Evolutionary conservation across 441 rosid genomes (phyloP).

Genomic region (Pelargonium cotyledonis): DNA sequence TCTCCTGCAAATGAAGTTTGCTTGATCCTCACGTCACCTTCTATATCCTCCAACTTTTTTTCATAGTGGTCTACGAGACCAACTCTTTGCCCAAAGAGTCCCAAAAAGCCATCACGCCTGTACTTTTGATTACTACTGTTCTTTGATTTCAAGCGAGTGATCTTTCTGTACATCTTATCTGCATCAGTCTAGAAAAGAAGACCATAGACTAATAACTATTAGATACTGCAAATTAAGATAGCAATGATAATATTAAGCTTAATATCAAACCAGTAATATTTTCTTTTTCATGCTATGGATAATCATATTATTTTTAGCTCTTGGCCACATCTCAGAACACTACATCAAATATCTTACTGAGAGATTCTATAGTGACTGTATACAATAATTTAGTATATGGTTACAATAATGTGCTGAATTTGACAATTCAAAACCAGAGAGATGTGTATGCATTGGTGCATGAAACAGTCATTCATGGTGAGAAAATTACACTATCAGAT

Average conservation of each 20-base stretch:
- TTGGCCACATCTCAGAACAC: too few relatives aligned
- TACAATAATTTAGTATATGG: too few relatives aligned
- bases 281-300: too few relatives aligned
- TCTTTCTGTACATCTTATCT: slow-evolving; percentile 55
- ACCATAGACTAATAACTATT: neutral
- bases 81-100: slow-evolving; percentile 62
- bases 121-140: slow-evolving; percentile 29
- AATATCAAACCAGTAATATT: neutral
- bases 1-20: slow-evolving; percentile 51
- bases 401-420: too few relatives aligned
- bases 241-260: neutral
- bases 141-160: slow-evolving; percentile 42
- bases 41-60: slow-evolving; percentile 59
- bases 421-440: too few relatives aligned
- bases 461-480: too few relatives aligned
- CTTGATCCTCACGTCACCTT: slow-evolving; percentile 51
- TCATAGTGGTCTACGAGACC: slow-evolving; percentile 51
- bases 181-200: slow-evolving; percentile 45
- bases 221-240: neutral
- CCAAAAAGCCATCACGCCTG: slow-evolving; percentile 60
- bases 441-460: too few relatives aligned
- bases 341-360: too few relatives aligned
- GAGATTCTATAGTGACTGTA: too few relatives aligned
- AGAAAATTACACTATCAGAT: too few relatives aligned
- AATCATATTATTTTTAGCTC: too few relatives aligned